Evolutionary conservation across 495 filamentous ascomycete species (phyloP), one percentile per base, ranked within the genome.

Genomic region (Xylaria venustula): DNA sequence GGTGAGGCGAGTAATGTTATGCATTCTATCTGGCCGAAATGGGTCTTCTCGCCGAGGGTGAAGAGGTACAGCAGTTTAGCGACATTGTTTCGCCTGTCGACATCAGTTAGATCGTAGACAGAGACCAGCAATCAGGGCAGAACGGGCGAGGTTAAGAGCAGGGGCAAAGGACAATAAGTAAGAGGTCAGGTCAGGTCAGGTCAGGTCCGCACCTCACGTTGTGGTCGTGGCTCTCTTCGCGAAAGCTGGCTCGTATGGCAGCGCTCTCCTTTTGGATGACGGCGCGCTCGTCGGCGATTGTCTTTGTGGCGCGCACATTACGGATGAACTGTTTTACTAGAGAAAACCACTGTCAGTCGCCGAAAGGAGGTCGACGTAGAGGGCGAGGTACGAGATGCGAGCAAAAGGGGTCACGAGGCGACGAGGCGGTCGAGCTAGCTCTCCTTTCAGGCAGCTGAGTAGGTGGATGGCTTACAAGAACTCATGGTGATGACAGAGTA

Each of bases 11-110:
- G 85, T 45, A 98, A 83, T 76, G 98, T 98, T 71, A 98, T 83
- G 75, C 94, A 98, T 88, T 98, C 94, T 76, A 98, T 98, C 80
- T 98, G 94, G 53, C 94, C 94, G 71, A 98, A 98, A 78, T 98
- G 94, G 61, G 94, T 98, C 60, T 94, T 85, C 75, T 98, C 94
- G 58, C 94, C 94, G n/a, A 98, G 85, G 1, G 94, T 98, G 73
- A 98, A 98, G 53, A 98, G 90, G 69, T 98, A 98, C 40, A 98
- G 83, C 19, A 98, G 85, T 73, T 98, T 98, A 63, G 94, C 93
- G 59, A 98, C 95, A 83, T 98, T 98, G 80, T 98, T 98, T 72
- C 94, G 87, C 81, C 93, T 97, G 74, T 62, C 37, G 47, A 48
- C 15, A 8, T 20, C 42, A 45, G 47, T 62, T 48, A 61, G 49